phyloP scores from a whole-genome alignment of 2,329 filamentous ascomycete genomes.

The Colletotrichum chrysophilum region DNA sequence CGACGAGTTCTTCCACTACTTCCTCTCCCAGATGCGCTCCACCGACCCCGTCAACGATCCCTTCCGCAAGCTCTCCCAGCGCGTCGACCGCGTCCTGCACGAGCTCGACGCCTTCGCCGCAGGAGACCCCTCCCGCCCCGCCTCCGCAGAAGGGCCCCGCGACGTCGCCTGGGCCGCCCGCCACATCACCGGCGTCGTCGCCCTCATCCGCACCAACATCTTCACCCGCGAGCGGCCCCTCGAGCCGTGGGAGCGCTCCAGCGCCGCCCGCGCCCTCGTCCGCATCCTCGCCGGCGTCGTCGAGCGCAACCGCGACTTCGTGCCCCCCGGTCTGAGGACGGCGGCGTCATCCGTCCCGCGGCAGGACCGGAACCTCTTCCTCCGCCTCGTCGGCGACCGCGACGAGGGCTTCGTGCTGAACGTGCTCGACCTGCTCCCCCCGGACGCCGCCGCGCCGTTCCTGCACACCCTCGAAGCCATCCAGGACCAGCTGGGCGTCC shows the following conservation, averaged over 20 bases:
- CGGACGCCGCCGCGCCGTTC: slow-evolving; percentile 49
- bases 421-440: slow-evolving; percentile 45
- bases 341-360: not conserved
- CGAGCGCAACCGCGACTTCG: slow-evolving; percentile 42
- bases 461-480: slow-evolving; percentile 41
- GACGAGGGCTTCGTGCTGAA: slow-evolving; percentile 51
- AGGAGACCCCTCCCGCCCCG: not conserved
- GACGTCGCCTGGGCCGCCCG: slow-evolving; percentile 54
- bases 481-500: slow-evolving; percentile 34
- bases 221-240: slow-evolving; percentile 42
- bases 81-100: slow-evolving; percentile 51
- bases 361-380: slow-evolving; percentile 51
- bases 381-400: slow-evolving; percentile 49
- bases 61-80: slow-evolving; percentile 53
- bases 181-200: slow-evolving; percentile 48
- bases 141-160: slow-evolving; percentile 34
- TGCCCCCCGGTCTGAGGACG: slow-evolving; percentile 25
- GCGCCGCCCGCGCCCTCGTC: slow-evolving; percentile 52
- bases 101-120: slow-evolving; percentile 42
- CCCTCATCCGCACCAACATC: slow-evolving; percentile 48
- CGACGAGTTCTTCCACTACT: slow-evolving; percentile 59
- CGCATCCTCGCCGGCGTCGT: slow-evolving; percentile 52
- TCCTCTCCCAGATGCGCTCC: slow-evolving; percentile 50
- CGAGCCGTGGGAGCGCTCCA: slow-evolving; percentile 40
- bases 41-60: slow-evolving; percentile 49